Conservation (phyloP, 2,329 filamentous ascomycete genomes). For the Fusarium algeriense region DNA sequence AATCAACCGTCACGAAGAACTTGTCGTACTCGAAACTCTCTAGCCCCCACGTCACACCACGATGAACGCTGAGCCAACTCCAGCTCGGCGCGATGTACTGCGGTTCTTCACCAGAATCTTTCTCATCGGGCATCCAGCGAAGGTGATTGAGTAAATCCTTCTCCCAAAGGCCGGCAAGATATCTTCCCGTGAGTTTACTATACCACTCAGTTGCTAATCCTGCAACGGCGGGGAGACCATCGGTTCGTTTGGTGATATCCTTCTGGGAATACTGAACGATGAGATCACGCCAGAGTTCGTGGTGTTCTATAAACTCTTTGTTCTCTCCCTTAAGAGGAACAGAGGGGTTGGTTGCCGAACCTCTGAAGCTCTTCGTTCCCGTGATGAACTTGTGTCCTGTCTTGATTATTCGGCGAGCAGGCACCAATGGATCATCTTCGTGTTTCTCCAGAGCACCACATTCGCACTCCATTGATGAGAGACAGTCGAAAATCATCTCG, state of each 20-base stretch:
- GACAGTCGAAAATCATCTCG: slow-evolving; percentile 46
- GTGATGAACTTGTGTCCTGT: slow-evolving; percentile 37
- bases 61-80: slow-evolving; percentile 46
- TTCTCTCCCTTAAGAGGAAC: background rate
- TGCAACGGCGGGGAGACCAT: slow-evolving; percentile 43
- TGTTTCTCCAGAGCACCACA: slow-evolving; percentile 39
- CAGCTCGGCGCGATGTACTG: slow-evolving; percentile 41
- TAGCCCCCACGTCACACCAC: slow-evolving; percentile 39
- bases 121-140: slow-evolving; percentile 37
- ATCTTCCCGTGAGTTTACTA: slow-evolving; percentile 28
- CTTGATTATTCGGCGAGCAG: slow-evolving; percentile 39
- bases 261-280: slow-evolving; percentile 43
- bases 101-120: background rate
- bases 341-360: background rate
- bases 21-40: slow-evolving; percentile 18
- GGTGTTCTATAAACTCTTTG: slow-evolving; percentile 22
- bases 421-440: slow-evolving; percentile 28
- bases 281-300: slow-evolving; percentile 44
- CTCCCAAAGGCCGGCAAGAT: slow-evolving; percentile 46
- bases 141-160: slow-evolving; percentile 33
- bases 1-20: slow-evolving; percentile 28
- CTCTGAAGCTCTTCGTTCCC: slow-evolving; percentile 10
- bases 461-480: slow-evolving; percentile 42
- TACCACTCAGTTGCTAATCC: slow-evolving; percentile 42
- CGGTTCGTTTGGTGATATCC: slow-evolving; percentile 36